These are phyloP conservation scores for Escallonia rubra DNA, from an alignment of 129 eudicot genomes.

Conservation along the genomic window DNA sequence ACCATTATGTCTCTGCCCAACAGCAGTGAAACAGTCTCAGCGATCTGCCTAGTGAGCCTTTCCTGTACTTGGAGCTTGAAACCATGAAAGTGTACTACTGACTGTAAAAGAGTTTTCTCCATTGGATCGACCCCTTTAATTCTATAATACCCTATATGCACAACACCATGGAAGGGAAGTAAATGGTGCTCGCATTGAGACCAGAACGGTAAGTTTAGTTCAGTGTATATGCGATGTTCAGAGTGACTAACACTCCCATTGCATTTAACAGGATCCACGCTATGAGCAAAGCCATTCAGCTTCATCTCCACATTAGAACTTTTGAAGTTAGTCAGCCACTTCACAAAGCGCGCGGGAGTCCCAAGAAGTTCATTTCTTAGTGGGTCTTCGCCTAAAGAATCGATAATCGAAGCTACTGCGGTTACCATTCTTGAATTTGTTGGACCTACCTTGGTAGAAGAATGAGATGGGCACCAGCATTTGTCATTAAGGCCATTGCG, in stretches of 20 bases:
- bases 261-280: slow-evolving; percentile 17
- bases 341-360: slow-evolving; percentile 68
- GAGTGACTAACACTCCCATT: slow-evolving; percentile 10
- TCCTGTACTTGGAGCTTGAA: slow-evolving; percentile 96
- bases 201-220: slow-evolving; percentile 67
- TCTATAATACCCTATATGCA: slow-evolving; percentile 73
- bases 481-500: slow-evolving; percentile 14
- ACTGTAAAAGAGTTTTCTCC: slow-evolving; percentile 60
- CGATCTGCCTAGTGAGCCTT: slow-evolving; percentile 89
- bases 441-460: slow-evolving; percentile 28
- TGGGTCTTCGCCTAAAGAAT: slow-evolving; percentile 80
- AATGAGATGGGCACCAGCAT: slow-evolving; percentile 76
- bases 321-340: slow-evolving; percentile 69
- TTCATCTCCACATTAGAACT: slow-evolving; percentile 56
- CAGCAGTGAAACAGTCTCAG: slow-evolving; percentile 71
- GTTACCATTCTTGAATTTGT: slow-evolving; percentile 31
- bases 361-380: slow-evolving; percentile 64
- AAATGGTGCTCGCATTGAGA: slow-evolving; percentile 96
- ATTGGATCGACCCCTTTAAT: slow-evolving; percentile 37
- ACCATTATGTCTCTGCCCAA: slow-evolving; percentile 83
- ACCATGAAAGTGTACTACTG: slow-evolving; percentile 83
- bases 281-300: slow-evolving; percentile 46
- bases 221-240: slow-evolving; percentile 37
- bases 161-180: slow-evolving; percentile 91
- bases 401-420: slow-evolving; percentile 58